Percentiles rank a stretch among this genome's conserved stretches.
Conservation (phyloP, 2,329 filamentous ascomycete genomes). For the Penicillium thymicola region DNA sequence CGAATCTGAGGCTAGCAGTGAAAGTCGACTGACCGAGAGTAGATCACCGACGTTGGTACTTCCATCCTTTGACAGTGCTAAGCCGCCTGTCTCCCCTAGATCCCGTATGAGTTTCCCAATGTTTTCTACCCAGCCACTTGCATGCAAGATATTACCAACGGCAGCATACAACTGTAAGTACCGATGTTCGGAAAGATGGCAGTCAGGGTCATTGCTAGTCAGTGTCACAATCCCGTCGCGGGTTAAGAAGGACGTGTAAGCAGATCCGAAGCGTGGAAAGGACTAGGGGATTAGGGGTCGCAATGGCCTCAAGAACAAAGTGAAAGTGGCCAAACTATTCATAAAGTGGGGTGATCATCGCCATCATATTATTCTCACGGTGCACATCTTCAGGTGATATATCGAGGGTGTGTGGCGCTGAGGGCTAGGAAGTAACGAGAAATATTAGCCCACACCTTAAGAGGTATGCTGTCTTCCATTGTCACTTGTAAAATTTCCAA, state of each 20-base stretch:
- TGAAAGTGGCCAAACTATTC: not conserved
- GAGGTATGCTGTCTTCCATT: not conserved
- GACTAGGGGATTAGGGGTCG: not conserved
- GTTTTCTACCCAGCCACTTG: not conserved
- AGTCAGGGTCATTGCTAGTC: not conserved
- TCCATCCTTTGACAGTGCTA: not conserved
- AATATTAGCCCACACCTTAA: not conserved
- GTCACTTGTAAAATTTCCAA: not conserved
- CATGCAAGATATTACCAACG: constrained; percentile 3
- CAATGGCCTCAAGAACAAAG: not conserved
- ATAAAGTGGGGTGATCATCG: not conserved
- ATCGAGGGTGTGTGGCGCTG: not conserved
- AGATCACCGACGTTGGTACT: constrained; percentile 2
- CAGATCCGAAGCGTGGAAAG: not conserved
- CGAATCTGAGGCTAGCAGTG: not conserved
- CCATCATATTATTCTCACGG: not conserved
- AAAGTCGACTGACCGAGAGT: not conserved
- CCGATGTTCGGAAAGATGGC: not conserved
- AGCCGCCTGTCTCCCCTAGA: not conserved
- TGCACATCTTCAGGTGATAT: not conserved
- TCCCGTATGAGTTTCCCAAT: constrained; percentile 2
- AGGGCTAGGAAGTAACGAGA: constrained; percentile 1
- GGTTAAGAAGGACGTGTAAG: not conserved
- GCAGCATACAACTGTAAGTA: constrained; percentile 3
- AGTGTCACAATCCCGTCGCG: not conserved